Conservation (phyloP, 2,329 filamentous ascomycete genomes). For the Ceratocystis variospora region DNA sequence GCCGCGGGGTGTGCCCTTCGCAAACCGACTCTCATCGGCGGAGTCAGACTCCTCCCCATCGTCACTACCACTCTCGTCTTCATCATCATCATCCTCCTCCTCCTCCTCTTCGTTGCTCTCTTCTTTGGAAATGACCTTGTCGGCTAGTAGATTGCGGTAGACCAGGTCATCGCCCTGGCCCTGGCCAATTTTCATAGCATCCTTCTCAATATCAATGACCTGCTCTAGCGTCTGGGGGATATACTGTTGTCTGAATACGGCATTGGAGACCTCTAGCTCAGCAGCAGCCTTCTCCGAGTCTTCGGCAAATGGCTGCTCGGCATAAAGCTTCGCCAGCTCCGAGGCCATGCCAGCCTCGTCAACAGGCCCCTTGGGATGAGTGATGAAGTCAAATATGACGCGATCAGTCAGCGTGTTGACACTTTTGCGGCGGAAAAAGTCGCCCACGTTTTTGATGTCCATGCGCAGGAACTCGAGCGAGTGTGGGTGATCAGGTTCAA, state of each 20-base stretch:
- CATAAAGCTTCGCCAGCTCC: conserved; percentile 53
- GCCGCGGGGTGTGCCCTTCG: conserved; percentile 57
- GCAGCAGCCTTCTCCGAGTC: conserved; percentile 39
- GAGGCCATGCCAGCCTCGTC: conserved; percentile 48
- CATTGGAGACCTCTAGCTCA: conserved; percentile 63
- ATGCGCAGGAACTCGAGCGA: conserved; percentile 89
- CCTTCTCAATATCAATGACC: conserved; percentile 90
- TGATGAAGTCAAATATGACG: conserved; percentile 74
- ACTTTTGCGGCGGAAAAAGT: conserved; percentile 79
- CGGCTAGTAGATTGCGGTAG: conserved; percentile 72
- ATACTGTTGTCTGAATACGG: conserved; percentile 91
- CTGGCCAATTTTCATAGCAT: conserved; percentile 60
- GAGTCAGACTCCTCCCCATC: conserved; percentile 32
- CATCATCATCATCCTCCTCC: conserved; percentile 30
- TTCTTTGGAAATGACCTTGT: conserved; percentile 39
- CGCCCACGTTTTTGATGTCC: conserved; percentile 94
- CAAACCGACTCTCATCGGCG: conserved; percentile 43
- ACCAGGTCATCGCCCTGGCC: conserved; percentile 66
- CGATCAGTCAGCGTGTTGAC: conserved; percentile 71
- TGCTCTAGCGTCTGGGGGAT: conserved; percentile 93
- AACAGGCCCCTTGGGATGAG: conserved; percentile 42
- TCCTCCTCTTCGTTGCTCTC: conserved; percentile 28
- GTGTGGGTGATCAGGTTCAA: conserved; percentile 89
- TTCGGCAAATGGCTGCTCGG: conserved; percentile 36
- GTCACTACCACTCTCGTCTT: conserved; percentile 22